Conservation (phyloP, 2,329 filamentous ascomycete genomes). For the Colletotrichum echinochloae region DNA sequence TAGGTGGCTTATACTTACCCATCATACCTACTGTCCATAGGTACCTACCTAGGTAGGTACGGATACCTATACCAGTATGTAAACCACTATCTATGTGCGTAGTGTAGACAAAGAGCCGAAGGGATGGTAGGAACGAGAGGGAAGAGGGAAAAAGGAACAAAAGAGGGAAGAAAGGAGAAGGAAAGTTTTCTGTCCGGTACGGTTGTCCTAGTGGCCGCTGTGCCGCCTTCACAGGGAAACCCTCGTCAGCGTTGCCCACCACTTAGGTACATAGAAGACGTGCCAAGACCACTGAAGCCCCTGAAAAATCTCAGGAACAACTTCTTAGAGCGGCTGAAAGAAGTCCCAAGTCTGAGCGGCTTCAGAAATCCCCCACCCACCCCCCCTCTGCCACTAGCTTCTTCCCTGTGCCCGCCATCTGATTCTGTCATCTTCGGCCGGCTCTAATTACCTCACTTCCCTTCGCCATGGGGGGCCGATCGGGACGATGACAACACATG, state of each 20-base stretch:
- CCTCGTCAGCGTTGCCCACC: background rate
- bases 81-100: background rate
- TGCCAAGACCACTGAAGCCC: constrained; percentile 28
- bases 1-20: too few relatives aligned
- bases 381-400: constrained; percentile 21
- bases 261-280: background rate
- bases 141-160: background rate
- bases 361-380: constrained; percentile 23
- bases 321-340: background rate
- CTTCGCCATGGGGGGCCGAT: background rate
- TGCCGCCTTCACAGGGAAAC: constrained; percentile 7
- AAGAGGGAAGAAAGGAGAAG: background rate
- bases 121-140: too few relatives aligned
- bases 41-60: too few relatives aligned
- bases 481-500: constrained; percentile 15
- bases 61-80: too few relatives aligned
- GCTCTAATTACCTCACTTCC: background rate
- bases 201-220: constrained; percentile 8
- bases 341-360: constrained; percentile 15
- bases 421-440: background rate
- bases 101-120: background rate
- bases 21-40: too few relatives aligned
- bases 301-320: constrained; percentile 26
- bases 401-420: constrained; percentile 18
- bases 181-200: background rate